Conservation (phyloP, 352 stramenopile species). For the Pythium rishiriense region DNA sequence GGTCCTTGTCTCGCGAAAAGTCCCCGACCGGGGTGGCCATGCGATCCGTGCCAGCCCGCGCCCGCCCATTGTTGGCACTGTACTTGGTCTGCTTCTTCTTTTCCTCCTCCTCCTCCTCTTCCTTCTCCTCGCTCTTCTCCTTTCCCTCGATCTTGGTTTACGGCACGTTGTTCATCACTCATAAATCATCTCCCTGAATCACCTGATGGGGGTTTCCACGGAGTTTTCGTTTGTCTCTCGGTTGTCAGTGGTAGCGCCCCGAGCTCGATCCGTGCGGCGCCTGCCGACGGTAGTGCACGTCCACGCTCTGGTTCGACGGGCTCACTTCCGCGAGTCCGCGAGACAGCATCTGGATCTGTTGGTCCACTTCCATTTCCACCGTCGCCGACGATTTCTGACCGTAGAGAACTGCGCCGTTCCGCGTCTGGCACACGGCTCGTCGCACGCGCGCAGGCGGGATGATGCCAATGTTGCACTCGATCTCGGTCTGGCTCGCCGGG, state of each 20-base stretch:
- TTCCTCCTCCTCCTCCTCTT: constrained; percentile 8
- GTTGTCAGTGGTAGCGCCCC: constrained; percentile 11
- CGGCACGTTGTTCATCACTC: constrained; percentile 11
- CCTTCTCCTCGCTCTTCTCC: constrained; percentile 2
- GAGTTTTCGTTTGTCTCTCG: neutral
- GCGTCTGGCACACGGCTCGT: constrained; percentile 26
- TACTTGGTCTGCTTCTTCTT: constrained; percentile 15
- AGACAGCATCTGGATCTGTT: constrained; percentile 25
- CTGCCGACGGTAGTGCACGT: constrained; percentile 16
- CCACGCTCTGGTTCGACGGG: constrained; percentile 23
- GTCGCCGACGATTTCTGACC: neutral
- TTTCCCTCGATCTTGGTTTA: constrained; percentile 7
- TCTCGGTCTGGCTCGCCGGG: neutral
- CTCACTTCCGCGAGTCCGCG: constrained; percentile 14
- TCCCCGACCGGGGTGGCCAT: constrained; percentile 1
- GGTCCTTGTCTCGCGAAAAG: neutral
- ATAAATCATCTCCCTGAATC: constrained; percentile 14
- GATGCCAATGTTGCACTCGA: constrained; percentile 25
- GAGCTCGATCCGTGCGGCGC: neutral
- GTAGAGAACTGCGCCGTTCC: constrained; percentile 25
- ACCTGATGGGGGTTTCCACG: neutral
- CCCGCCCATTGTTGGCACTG: constrained; percentile 13
- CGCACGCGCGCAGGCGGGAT: constrained; percentile 25
- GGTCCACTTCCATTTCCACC: constrained; percentile 21
- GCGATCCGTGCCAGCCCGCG: constrained; percentile 9